Conservation (phyloP, 2,329 filamentous ascomycete genomes). For the Colletotrichum sp. region DNA sequence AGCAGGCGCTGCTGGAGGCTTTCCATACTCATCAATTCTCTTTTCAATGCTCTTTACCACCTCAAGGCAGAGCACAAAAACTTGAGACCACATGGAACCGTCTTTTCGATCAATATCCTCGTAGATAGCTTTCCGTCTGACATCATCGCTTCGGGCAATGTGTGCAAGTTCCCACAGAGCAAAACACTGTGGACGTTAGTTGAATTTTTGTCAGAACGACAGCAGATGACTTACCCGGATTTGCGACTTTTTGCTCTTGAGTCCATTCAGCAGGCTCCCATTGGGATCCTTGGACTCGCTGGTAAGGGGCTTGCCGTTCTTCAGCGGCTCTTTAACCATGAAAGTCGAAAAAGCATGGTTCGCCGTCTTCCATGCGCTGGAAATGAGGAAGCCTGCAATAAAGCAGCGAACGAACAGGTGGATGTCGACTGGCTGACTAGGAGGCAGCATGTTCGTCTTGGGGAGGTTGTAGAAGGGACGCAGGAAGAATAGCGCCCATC, state of each 20-base stretch:
- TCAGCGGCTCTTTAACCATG: conserved; percentile 80
- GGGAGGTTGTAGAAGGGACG: conserved; percentile 79
- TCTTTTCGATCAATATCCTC: conserved; percentile 84
- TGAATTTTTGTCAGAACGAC: not conserved
- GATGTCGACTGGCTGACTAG: conserved; percentile 61
- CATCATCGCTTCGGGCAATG: conserved; percentile 76
- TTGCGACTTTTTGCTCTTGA: conserved; percentile 82
- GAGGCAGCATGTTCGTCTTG: conserved; percentile 68
- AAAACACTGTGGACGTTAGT: conserved; percentile 50
- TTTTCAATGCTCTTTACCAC: conserved; percentile 70
- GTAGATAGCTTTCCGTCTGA: conserved; percentile 83
- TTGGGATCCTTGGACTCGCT: conserved; percentile 89
- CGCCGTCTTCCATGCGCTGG: conserved; percentile 76
- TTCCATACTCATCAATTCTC: conserved; percentile 69
- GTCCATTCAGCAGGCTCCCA: conserved; percentile 82
- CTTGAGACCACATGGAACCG: conserved; percentile 82
- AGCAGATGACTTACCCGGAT: conserved; percentile 61
- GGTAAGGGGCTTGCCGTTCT: conserved; percentile 84
- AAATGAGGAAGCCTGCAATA: conserved; percentile 69
- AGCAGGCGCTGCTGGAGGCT: conserved; percentile 40
- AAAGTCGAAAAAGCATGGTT: conserved; percentile 83
- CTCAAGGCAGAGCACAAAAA: conserved; percentile 72
- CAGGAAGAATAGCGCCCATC: conserved; percentile 71
- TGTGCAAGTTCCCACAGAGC: conserved; percentile 90
- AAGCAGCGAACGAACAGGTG: conserved; percentile 62